phyloP scores from a whole-genome alignment of 331 rosid genomes.

The Ulmus americana region DNA sequence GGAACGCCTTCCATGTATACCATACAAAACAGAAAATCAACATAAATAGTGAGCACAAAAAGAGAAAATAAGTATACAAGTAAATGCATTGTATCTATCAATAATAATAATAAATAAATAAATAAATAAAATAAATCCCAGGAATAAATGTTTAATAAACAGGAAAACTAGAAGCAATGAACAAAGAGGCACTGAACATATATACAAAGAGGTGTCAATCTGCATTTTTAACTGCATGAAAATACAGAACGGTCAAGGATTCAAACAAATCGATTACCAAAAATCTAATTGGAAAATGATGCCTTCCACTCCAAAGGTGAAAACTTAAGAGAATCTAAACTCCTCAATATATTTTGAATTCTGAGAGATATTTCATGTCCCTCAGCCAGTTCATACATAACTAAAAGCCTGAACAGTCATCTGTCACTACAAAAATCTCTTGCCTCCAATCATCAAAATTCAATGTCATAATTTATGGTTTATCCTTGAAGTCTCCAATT shows the following conservation, averaged over 20 bases:
- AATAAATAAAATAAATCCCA: too few relatives aligned
- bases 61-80: slow-evolving; percentile 11
- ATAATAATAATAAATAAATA: too few relatives aligned
- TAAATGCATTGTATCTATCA: background rate
- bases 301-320: background rate
- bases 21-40: slow-evolving; percentile 25
- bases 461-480: slow-evolving; percentile 7
- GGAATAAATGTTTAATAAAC: background rate
- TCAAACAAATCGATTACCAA: background rate
- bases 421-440: background rate
- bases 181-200: slow-evolving; percentile 8
- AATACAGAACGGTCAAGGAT: background rate
- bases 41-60: slow-evolving; percentile 26
- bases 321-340: background rate
- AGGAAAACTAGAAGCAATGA: slow-evolving; percentile 12
- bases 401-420: slow-evolving; percentile 8
- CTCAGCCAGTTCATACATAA: background rate
- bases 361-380: background rate
- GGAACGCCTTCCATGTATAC: slow-evolving; percentile 62
- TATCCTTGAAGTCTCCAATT: background rate
- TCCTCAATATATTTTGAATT: background rate
- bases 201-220: slow-evolving; percentile 6
- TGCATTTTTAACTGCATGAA: slow-evolving; percentile 7
- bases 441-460: background rate
- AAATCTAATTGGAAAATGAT: background rate